These are phyloP conservation scores for Dothideomycetes sp. DNA, from an alignment of 2,329 filamentous ascomycete genomes.

Conservation along the genomic window DNA sequence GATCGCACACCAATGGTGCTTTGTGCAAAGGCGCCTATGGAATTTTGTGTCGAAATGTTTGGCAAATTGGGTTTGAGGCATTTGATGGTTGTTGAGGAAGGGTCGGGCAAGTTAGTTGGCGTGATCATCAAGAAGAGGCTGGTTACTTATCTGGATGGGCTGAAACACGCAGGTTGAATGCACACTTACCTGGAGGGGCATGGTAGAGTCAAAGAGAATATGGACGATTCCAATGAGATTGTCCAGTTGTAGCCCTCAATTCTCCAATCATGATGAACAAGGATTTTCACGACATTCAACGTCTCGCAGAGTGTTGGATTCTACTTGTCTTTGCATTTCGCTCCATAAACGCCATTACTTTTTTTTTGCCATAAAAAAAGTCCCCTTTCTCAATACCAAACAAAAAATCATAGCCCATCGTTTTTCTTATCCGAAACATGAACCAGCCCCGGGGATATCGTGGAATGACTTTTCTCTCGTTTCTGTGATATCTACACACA, in stretches of 20 bases:
- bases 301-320: too few relatives aligned
- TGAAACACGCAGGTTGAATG: conserved; percentile 22
- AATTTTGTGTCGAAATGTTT: conserved; percentile 53
- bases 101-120: conserved; percentile 41
- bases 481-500: conserved; percentile 7
- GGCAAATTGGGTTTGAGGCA: conserved; percentile 47
- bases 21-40: conserved; percentile 44
- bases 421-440: not conserved
- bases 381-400: too few relatives aligned
- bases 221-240: too few relatives aligned
- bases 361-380: not conserved
- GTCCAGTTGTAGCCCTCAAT: too few relatives aligned
- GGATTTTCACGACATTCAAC: too few relatives aligned
- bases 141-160: conserved; percentile 42
- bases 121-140: conserved; percentile 52
- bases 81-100: conserved; percentile 45
- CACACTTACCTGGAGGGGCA: too few relatives aligned
- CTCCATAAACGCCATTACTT: too few relatives aligned
- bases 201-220: too few relatives aligned
- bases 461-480: conserved; percentile 4
- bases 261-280: too few relatives aligned
- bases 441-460: conserved; percentile 2
- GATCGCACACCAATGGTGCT: conserved; percentile 46
- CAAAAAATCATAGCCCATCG: conserved; percentile 5
- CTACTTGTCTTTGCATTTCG: too few relatives aligned